Evolutionary conservation across 495 filamentous ascomycete species (phyloP).

Genomic region (Daldinia grandis): DNA sequence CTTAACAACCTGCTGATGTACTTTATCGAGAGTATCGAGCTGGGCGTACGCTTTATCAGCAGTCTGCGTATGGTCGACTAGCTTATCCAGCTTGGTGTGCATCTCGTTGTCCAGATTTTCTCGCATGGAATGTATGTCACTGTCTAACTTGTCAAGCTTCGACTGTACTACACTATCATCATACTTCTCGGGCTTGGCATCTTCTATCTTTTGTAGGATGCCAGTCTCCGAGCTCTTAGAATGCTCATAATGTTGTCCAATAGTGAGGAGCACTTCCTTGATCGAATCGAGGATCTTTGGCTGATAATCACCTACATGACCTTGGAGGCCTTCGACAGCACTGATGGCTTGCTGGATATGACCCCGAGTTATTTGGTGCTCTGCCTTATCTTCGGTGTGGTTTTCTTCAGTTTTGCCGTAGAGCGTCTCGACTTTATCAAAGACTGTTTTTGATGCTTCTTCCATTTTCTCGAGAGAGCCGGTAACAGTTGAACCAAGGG

Average conservation of each 20-base stretch:
- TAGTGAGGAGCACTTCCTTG: slow-evolving; percentile 80
- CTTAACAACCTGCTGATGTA: slow-evolving; percentile 85
- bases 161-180: slow-evolving; percentile 44
- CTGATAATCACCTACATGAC: slow-evolving; percentile 78
- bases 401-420: slow-evolving; percentile 80
- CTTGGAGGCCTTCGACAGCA: slow-evolving; percentile 78
- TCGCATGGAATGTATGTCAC: slow-evolving; percentile 41
- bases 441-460: slow-evolving; percentile 83
- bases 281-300: slow-evolving; percentile 84
- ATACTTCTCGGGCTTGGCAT: slow-evolving; percentile 60
- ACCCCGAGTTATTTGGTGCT: slow-evolving; percentile 79
- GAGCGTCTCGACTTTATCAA: slow-evolving; percentile 78
- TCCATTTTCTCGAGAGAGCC: slow-evolving; percentile 84
- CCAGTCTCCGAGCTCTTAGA: slow-evolving; percentile 58
- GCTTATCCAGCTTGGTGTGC: slow-evolving; percentile 84
- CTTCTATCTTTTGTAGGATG: slow-evolving; percentile 64
- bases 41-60: slow-evolving; percentile 66
- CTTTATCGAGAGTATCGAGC: slow-evolving; percentile 81
- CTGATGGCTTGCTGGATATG: slow-evolving; percentile 75
- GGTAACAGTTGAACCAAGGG: slow-evolving; percentile 81
- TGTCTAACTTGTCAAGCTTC: slow-evolving; percentile 46
- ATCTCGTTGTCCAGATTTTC: slow-evolving; percentile 64
- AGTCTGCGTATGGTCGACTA: slow-evolving; percentile 71
- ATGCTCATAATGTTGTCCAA: slow-evolving; percentile 83
- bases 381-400: slow-evolving; percentile 72